A percentile compares a stretch with the other conserved stretches of the same genome.
phyloP scores from a whole-genome alignment of 345 rosid genomes.

The Rubroshorea leprosula region DNA sequence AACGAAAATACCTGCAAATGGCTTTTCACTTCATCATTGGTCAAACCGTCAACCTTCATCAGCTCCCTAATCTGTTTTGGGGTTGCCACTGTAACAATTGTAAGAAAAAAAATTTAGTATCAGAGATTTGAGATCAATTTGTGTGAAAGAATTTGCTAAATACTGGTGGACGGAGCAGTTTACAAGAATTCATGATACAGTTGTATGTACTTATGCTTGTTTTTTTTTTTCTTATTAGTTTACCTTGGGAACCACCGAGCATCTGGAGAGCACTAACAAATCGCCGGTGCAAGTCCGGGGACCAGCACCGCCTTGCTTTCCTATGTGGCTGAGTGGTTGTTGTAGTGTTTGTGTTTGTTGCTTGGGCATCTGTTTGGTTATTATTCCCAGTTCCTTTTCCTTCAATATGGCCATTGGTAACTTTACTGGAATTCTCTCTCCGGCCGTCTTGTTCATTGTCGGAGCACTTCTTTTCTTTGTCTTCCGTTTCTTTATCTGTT shows the following conservation, averaged over 20 bases:
- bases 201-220: too few relatives aligned
- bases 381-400: constrained; percentile 24
- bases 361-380: constrained; percentile 33
- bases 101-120: too few relatives aligned
- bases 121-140: too few relatives aligned
- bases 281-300: constrained; percentile 95
- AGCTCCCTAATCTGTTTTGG: constrained; percentile 97
- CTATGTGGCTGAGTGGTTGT: constrained; percentile 51
- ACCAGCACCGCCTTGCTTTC: constrained; percentile 98
- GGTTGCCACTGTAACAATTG: constrained; percentile 74
- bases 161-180: too few relatives aligned
- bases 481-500: constrained; percentile 40
- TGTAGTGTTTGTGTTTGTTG: constrained; percentile 14
- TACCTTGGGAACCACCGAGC: constrained; percentile 99
- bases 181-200: too few relatives aligned
- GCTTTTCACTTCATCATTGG: constrained; percentile 99
- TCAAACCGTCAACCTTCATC: constrained; percentile 99
- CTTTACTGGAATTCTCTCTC: constrained; percentile 29
- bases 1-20: constrained; percentile 73
- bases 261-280: constrained; percentile 93
- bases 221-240: too few relatives aligned
- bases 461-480: constrained; percentile 46
- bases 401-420: constrained; percentile 22
- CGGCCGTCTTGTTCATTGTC: constrained; percentile 37
- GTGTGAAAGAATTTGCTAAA: too few relatives aligned